These are phyloP conservation scores for Ophiostoma novo-ulmi DNA, from an alignment of 2,329 filamentous ascomycete genomes.

Conservation along the genomic window DNA sequence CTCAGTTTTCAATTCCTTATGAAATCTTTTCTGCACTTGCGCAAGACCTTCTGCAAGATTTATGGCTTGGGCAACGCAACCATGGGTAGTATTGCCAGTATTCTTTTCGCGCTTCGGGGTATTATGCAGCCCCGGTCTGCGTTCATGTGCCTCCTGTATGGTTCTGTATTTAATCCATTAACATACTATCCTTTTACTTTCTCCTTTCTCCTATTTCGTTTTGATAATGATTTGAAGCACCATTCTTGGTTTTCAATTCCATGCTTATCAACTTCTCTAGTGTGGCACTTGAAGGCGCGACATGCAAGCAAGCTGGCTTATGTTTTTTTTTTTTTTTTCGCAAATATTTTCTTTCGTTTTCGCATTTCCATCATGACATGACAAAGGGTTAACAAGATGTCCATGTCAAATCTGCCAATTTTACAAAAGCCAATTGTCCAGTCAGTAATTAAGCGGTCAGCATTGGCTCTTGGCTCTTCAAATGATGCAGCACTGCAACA, in stretches of 20 bases:
- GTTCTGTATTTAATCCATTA: too few species aligned
- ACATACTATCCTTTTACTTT: too few species aligned
- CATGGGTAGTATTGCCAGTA: not conserved
- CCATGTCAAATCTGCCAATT: not conserved
- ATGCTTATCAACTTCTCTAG: not conserved
- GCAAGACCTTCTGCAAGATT: not conserved
- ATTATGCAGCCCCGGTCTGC: not conserved
- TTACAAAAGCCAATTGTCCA: not conserved
- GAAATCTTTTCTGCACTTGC: too few species aligned
- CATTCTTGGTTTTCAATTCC: not conserved
- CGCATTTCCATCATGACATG: not conserved
- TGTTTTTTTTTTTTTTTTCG: not conserved
- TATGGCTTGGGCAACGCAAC: not conserved
- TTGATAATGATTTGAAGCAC: not conserved
- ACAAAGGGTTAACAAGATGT: not conserved
- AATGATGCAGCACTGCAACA: not conserved
- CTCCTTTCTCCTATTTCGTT: not conserved
- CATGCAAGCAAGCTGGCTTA: not conserved
- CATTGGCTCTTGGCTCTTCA: not conserved
- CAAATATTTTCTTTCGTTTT: too few species aligned
- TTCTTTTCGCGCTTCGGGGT: not conserved
- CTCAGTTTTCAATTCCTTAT: too few species aligned
- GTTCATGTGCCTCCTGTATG: too few species aligned
- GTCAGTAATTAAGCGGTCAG: conserved; percentile 6
- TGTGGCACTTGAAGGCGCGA: not conserved